phyloP scores from a whole-genome alignment of 2,329 filamentous ascomycete species.

The Fusarium floridanum region DNA sequence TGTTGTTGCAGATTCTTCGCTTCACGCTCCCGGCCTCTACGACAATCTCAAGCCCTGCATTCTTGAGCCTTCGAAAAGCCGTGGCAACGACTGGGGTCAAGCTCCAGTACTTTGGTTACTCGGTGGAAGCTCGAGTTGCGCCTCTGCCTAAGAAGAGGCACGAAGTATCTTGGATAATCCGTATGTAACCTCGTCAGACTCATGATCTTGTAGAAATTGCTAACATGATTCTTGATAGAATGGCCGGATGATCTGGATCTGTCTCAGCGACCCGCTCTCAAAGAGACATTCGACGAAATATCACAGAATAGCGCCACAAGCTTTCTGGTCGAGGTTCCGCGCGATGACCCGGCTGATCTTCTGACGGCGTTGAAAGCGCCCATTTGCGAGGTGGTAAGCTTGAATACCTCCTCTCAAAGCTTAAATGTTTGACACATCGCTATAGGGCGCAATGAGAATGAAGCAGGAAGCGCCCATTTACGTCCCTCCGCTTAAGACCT shows the following conservation, averaged over 20 bases:
- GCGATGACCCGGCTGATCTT: slow-evolving; percentile 5
- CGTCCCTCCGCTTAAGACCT: slow-evolving; percentile 14
- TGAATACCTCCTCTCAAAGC: neutral
- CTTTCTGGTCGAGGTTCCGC: slow-evolving; percentile 9
- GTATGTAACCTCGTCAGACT: neutral
- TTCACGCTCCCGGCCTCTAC: slow-evolving; percentile 23
- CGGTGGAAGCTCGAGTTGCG: neutral
- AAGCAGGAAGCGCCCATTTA: slow-evolving; percentile 20
- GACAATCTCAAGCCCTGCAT: slow-evolving; percentile 26
- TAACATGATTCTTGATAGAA: neutral
- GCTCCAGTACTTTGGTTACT: slow-evolving; percentile 37
- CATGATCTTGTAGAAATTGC: neutral
- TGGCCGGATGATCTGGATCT: slow-evolving; percentile 22
- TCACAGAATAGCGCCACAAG: neutral
- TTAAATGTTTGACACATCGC: neutral
- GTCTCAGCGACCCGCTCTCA: neutral
- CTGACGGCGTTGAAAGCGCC: slow-evolving; percentile 28
- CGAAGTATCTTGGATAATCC: slow-evolving; percentile 38
- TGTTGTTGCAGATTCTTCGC: slow-evolving; percentile 36
- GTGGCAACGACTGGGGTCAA: slow-evolving; percentile 24
- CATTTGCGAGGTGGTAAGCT: slow-evolving; percentile 37
- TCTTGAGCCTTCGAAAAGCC: slow-evolving; percentile 22
- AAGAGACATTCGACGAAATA: neutral
- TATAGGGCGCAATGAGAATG: slow-evolving; percentile 28
- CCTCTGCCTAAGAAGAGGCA: slow-evolving; percentile 27